Conservation (phyloP, 345 rosid species). For the Capsella bursapastoris region DNA sequence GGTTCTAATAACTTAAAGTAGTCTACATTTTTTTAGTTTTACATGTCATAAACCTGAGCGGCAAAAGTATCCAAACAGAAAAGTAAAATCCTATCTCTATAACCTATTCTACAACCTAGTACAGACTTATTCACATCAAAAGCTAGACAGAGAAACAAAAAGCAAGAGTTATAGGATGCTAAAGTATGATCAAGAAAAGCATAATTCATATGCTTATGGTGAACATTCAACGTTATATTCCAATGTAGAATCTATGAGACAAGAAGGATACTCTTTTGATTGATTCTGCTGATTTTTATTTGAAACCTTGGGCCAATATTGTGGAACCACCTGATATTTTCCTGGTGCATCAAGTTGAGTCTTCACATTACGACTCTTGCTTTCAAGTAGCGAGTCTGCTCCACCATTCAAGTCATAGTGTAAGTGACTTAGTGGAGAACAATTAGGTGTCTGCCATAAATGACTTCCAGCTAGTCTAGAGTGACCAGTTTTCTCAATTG, state of each 20-base stretch:
- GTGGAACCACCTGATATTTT: slow-evolving; percentile 73
- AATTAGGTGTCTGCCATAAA: slow-evolving; percentile 51
- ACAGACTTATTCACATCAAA: slow-evolving; percentile 12
- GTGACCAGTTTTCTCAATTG: slow-evolving; percentile 64
- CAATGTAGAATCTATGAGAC: slow-evolving; percentile 25
- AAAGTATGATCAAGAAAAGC: slow-evolving; percentile 9
- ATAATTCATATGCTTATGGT: slow-evolving; percentile 21
- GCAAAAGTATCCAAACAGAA: slow-evolving; percentile 32
- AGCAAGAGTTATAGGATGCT: slow-evolving; percentile 24
- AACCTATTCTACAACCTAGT: slow-evolving; percentile 27
- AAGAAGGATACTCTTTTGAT: slow-evolving; percentile 91
- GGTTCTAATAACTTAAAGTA: slow-evolving; percentile 44
- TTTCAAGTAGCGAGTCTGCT: slow-evolving; percentile 55
- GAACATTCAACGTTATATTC: slow-evolving; percentile 21
- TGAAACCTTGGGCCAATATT: slow-evolving; percentile 84
- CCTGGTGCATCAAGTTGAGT: slow-evolving; percentile 71
- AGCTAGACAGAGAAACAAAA: slow-evolving; percentile 19
- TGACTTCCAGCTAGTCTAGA: slow-evolving; percentile 53
- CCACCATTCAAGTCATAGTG: slow-evolving; percentile 58
- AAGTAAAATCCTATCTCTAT: slow-evolving; percentile 6
- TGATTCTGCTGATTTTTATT: slow-evolving; percentile 58
- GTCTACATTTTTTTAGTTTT: slow-evolving; percentile 20
- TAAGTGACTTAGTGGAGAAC: slow-evolving; percentile 52
- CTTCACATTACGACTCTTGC: slow-evolving; percentile 59
- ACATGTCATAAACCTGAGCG: slow-evolving; percentile 29